Conservation (phyloP, 1,139 yeast genomes). For the Saccharomyces hybrid region DNA sequence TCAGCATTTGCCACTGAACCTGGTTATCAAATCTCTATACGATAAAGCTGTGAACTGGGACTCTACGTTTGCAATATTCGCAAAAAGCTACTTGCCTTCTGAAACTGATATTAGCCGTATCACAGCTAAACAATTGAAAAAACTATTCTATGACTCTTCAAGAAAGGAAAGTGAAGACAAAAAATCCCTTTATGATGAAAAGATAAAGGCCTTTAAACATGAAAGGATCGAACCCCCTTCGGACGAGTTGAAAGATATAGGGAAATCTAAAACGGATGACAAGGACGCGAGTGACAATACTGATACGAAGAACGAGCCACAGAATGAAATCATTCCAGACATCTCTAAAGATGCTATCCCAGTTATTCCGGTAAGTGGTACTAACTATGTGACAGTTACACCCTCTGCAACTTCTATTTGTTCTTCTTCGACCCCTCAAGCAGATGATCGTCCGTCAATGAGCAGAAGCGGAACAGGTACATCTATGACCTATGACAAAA, state of each 20-base stretch:
- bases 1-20: constrained; percentile 62
- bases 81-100: constrained; percentile 69
- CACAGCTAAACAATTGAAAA: constrained; percentile 80
- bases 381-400: neutral
- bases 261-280: neutral
- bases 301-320: neutral
- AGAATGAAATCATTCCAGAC: neutral
- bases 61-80: constrained; percentile 74
- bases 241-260: neutral
- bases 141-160: constrained; percentile 51
- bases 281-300: neutral
- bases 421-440: neutral
- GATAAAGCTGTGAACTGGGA: constrained; percentile 87
- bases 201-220: neutral
- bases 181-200: constrained; percentile 2
- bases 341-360: neutral
- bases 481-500: neutral
- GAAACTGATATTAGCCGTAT: constrained; percentile 90
- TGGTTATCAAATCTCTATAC: constrained; percentile 63
- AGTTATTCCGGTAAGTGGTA: neutral
- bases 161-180: constrained; percentile 26
- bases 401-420: neutral
- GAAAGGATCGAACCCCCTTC: neutral
- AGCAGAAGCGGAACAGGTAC: neutral
- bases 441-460: neutral